phyloP scores from a whole-genome alignment of 2,329 filamentous ascomycete species.

The Xylogone sp. region DNA sequence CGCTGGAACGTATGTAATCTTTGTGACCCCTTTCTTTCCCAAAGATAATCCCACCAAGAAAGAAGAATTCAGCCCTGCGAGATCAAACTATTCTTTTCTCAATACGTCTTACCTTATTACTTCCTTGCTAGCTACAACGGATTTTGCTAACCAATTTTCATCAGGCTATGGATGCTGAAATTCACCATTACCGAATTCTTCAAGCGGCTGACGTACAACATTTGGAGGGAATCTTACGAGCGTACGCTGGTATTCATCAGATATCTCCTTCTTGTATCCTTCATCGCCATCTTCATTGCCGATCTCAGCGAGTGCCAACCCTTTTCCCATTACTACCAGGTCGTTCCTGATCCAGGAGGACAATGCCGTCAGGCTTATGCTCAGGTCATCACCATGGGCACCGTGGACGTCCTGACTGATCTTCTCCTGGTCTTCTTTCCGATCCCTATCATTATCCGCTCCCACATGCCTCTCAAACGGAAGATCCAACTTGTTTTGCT shows the following conservation, averaged over 20 bases:
- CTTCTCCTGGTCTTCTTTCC: conserved; percentile 84
- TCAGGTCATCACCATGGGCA: conserved; percentile 87
- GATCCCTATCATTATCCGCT: conserved; percentile 79
- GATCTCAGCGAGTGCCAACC: conserved; percentile 81
- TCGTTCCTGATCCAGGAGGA: conserved; percentile 79
- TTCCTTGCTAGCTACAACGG: not conserved
- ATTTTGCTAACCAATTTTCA: conserved; percentile 7
- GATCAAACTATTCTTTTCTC: too few relatives aligned
- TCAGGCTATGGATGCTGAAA: conserved; percentile 88
- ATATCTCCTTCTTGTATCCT: conserved; percentile 72
- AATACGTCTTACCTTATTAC: too few relatives aligned
- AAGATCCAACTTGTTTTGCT: conserved; percentile 77
- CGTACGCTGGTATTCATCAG: conserved; percentile 68
- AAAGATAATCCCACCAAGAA: too few relatives aligned
- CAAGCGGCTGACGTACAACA: conserved; percentile 74
- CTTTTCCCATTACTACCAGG: conserved; percentile 73
- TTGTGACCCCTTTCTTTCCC: not conserved
- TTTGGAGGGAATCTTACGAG: conserved; percentile 77
- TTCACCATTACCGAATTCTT: conserved; percentile 89
- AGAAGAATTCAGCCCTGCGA: too few relatives aligned
- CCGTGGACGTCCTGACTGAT: conserved; percentile 84
- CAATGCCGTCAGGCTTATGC: conserved; percentile 82
- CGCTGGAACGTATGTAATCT: conserved; percentile 83
- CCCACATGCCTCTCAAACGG: conserved; percentile 70
- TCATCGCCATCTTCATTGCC: conserved; percentile 75